Percentiles rank a stretch among this genome's conserved stretches.
phyloP scores from a whole-genome alignment of 345 rosid species.

The Eucalyptus regnans region DNA sequence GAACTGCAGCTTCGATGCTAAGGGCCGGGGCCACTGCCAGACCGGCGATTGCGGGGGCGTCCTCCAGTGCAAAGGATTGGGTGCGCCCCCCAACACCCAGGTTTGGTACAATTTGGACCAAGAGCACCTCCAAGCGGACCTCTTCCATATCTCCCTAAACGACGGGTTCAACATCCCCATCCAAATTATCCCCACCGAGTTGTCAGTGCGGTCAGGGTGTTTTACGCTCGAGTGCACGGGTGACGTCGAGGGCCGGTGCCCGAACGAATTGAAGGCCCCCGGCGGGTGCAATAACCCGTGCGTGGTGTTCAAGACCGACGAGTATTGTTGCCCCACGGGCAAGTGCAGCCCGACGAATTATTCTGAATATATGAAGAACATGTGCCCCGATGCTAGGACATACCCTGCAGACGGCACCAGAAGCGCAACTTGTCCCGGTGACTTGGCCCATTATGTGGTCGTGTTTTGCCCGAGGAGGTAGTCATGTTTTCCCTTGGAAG shows the following conservation, averaged over 20 bases:
- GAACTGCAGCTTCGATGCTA: background rate
- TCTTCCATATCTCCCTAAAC: conserved; percentile 32
- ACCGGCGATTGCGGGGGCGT: rapidly evolving
- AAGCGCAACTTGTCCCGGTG: conserved; percentile 17
- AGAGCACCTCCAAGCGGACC: background rate
- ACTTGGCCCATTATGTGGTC: conserved; percentile 5
- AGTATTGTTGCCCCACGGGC: conserved; percentile 31
- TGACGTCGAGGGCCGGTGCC: rapidly evolving
- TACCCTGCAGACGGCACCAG: conserved; percentile 17
- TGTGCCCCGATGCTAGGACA: conserved; percentile 10
- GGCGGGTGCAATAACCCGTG: conserved; percentile 38
- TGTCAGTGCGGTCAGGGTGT: rapidly evolving
- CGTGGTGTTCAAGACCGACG: conserved; percentile 25
- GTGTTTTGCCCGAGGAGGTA: conserved; percentile 8
- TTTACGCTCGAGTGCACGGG: background rate
- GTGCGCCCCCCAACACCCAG: background rate
- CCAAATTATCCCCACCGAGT: rapidly evolving
- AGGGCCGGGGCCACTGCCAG: background rate
- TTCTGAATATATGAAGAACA: conserved; percentile 6
- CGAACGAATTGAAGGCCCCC: rapidly evolving
- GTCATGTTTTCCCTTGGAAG: background rate
- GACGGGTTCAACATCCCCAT: conserved; percentile 47
- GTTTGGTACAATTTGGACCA: rapidly evolving
- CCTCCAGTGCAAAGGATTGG: background rate
- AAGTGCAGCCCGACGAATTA: conserved; percentile 1